A percentile compares a stretch with the other conserved stretches of the same genome.
These are phyloP conservation scores for Cladophialophora psammophila DNA, from an alignment of 2,329 filamentous ascomycete species.

Conservation along the genomic window DNA sequence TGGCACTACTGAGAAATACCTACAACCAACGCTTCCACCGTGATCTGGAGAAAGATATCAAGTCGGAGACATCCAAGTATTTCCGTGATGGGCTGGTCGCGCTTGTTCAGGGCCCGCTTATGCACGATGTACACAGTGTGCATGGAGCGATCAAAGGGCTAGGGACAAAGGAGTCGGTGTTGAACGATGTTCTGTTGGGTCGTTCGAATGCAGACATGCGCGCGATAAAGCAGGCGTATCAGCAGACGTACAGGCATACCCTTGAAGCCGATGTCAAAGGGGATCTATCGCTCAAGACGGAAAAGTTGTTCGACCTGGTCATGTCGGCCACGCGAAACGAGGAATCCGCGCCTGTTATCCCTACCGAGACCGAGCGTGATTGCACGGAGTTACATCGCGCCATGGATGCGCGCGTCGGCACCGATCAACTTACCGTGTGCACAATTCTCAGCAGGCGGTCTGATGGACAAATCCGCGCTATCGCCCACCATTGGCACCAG, in stretches of 20 bases:
- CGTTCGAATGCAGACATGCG: slow-evolving; percentile 86
- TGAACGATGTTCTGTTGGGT: slow-evolving; percentile 85
- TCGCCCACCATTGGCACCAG: slow-evolving; percentile 75
- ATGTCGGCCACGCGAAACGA: slow-evolving; percentile 76
- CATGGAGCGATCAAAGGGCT: slow-evolving; percentile 76
- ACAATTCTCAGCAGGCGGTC: slow-evolving; percentile 77
- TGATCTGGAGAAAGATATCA: slow-evolving; percentile 76
- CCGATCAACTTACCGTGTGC: slow-evolving; percentile 79
- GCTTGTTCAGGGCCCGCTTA: slow-evolving; percentile 78
- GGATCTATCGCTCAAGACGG: slow-evolving; percentile 86
- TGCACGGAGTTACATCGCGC: slow-evolving; percentile 78
- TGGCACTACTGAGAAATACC: slow-evolving; percentile 70
- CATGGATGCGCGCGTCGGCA: slow-evolving; percentile 71
- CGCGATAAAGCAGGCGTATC: slow-evolving; percentile 83
- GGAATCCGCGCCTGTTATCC: slow-evolving; percentile 76
- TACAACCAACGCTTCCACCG: slow-evolving; percentile 72
- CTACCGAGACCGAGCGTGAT: slow-evolving; percentile 76
- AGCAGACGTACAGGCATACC: slow-evolving; percentile 68
- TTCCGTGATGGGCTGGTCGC: slow-evolving; percentile 78
- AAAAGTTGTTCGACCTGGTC: slow-evolving; percentile 83
- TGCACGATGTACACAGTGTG: slow-evolving; percentile 75
- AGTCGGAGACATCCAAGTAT: slow-evolving; percentile 77
- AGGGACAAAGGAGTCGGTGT: slow-evolving; percentile 83
- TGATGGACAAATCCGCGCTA: slow-evolving; percentile 83
- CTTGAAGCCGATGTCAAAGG: slow-evolving; percentile 76